Evolutionary conservation across 1,284 basidiomycete species (phyloP).

Genomic region (Pyrrhoderma noxium): DNA sequence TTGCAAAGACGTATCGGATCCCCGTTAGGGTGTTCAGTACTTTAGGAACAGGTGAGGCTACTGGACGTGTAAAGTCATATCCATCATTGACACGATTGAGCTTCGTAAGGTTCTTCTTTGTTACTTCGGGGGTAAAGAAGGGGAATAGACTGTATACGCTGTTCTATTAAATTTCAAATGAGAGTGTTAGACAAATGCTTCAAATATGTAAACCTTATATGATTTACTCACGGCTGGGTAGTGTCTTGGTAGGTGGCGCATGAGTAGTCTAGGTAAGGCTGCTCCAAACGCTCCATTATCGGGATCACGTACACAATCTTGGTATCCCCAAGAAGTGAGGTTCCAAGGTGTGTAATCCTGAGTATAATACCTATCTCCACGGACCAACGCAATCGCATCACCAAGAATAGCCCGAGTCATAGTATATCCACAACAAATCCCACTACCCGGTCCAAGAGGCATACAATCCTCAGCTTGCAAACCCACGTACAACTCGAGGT

Average conservation of each 20-base stretch:
- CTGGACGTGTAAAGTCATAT: constrained; percentile 39
- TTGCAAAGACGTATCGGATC: constrained; percentile 36
- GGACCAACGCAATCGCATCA: constrained; percentile 49
- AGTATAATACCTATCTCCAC: constrained; percentile 29
- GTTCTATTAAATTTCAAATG: constrained; percentile 21
- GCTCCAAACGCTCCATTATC: constrained; percentile 25
- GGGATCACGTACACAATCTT: constrained; percentile 24
- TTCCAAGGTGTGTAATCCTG: constrained; percentile 29
- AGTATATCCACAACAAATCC: constrained; percentile 43
- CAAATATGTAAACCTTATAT: too few species aligned
- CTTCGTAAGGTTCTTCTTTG: constrained; percentile 35
- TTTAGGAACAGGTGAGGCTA: constrained; percentile 27
- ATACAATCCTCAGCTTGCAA: constrained; percentile 42
- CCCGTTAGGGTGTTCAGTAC: constrained; percentile 37
- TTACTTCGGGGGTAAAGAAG: constrained; percentile 44
- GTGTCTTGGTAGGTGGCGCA: constrained; percentile 40
- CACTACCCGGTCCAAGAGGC: constrained; percentile 39
- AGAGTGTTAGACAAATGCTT: too few species aligned
- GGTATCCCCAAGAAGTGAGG: constrained; percentile 29
- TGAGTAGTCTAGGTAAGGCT: constrained; percentile 30
- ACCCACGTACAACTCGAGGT: constrained; percentile 40
- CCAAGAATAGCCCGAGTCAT: constrained; percentile 37
- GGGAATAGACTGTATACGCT: constrained; percentile 40
- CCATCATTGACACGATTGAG: constrained; percentile 31
- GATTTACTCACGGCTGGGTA: constrained; percentile 29